Base-by-base conservation (phyloP, 225 moss, liverwort and hornwort species). In the Physcomitrellopsis africana region DNA sequence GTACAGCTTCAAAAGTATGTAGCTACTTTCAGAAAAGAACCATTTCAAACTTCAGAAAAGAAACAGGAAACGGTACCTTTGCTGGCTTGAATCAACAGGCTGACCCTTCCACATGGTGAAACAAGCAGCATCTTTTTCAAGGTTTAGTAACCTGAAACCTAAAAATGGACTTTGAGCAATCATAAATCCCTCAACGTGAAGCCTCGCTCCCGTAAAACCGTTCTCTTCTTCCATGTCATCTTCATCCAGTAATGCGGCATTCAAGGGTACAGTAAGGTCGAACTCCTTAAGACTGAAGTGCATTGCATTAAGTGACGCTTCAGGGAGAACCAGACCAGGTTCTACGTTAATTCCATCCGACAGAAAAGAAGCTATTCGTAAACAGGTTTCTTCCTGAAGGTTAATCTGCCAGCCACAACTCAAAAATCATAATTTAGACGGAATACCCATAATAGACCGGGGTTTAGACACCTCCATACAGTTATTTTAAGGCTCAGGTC, bases 61-160 rank as follows among this genome's bases (percentile, higher is more conserved):
- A 16, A 47, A 72, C 14, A 72, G 49, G 65, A 58, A 65, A 72
- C 9, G 37, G 20, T 72, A 89, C 88, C 97, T 89, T 57, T 95
- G 92, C 66, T 95, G 97, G 77, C 97, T 95, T 70, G 97, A 83
- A 85, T 99, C 97, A 77, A 99, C 90, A 81, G 97, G 91, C 60
- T 99, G 97, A 16, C 91, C 94, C 80, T 92, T 95, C 97, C 97
- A 99, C 83, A 99, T 89, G 16, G 87, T 74, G 73, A 95, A 99
- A 78, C 97, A 99, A 17, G 94, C 93, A 67, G 94, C 90, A 61
- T 99, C 97, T 54, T 92, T 90, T 41, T 99, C 97, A 64, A 99
- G 89, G 58, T 99, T 81, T 63, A 99, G 74, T 75, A 99, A 65
- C 65, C 76, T 93, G 84, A 94, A 99, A 66, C 62, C 76, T 64